A percentile compares a stretch with the other conserved stretches of the same genome.
These are phyloP conservation scores for Neurospora cerealis DNA, from an alignment of 495 filamentous ascomycete species.

Conservation along the genomic window DNA sequence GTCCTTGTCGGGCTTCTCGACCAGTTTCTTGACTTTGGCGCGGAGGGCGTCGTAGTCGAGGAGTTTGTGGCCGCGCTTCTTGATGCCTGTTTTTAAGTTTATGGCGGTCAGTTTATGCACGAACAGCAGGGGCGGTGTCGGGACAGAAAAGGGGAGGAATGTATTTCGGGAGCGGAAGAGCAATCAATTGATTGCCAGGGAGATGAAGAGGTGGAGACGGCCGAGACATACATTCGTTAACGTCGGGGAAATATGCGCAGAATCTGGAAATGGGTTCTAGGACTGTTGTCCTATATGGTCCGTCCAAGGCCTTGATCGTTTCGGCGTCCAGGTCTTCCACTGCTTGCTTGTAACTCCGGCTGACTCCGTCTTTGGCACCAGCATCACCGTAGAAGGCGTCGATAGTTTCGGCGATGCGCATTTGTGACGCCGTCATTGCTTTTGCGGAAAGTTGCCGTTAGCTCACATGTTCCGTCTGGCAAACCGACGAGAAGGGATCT, in stretches of 20 bases:
- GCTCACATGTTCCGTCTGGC: background rate
- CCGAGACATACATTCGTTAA: constrained; percentile 73
- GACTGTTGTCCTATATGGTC: constrained; percentile 91
- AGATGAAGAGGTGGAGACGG: background rate
- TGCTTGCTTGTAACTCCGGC: constrained; percentile 92
- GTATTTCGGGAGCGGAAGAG: background rate
- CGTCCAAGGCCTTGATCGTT: constrained; percentile 95
- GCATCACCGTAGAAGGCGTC: constrained; percentile 98
- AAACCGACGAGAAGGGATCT: background rate
- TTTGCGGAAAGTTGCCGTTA: background rate
- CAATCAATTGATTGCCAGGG: background rate
- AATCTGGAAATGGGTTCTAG: constrained; percentile 90
- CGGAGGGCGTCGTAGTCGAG: constrained; percentile 96
- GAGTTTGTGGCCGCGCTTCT: constrained; percentile 95
- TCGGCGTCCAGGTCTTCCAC: constrained; percentile 96
- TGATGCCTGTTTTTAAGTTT: constrained; percentile 53
- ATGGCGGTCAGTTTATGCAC: constrained; percentile 2
- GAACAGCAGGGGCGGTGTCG: background rate
- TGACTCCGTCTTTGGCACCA: constrained; percentile 87
- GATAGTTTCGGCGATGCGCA: constrained; percentile 98
- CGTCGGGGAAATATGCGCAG: constrained; percentile 97
- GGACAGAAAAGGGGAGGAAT: background rate
- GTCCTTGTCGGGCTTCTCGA: constrained; percentile 98
- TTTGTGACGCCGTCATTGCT: constrained; percentile 99
- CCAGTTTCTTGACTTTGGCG: constrained; percentile 89